Evolutionary conservation across 1,139 yeast species (phyloP), one percentile per base, ranked within the genome.

Genomic region (Yamadazyma atmosphaerica): DNA sequence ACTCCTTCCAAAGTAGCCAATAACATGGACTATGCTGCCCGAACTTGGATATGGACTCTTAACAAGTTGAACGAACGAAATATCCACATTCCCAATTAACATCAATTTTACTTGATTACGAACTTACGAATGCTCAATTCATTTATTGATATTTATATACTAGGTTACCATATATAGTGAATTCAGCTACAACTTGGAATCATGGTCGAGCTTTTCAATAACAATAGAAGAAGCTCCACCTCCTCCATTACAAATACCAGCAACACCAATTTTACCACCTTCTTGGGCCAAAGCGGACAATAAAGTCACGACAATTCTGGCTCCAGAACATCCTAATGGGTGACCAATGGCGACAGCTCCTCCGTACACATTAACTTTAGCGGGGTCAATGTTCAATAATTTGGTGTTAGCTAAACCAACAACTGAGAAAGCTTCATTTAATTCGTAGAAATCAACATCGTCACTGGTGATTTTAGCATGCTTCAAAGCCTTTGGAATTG

Each of bases 331-430:
- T 44, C 98, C 98, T 57, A 92, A 78, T 56, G 98, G 98, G 64
- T 92, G 98, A 37, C 98, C 98, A 52, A 92, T 63, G 35, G 97
- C 98, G 46, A 92, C 98, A 31, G 98, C 98, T 65, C 98, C 98
- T 65, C 98, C 98, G 64, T 90, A 90, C 41, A 83, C 95, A 60
- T 92, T 92, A 48, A 90, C 80, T 70, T 87, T 89, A 38, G 77
- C 76, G 24, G 71, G 67, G 42, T 81, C 77, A 43, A 92, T 61
- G 50, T 72, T 72, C 50, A 87, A 76, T 47, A 88, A 68, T 72
- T 87, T 81, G 47, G 89, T 72, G 69, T 89, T 90, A 46, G 96
- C 96, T 50, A 89, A 62, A 44, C 98, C 98, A 45, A 92, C 98
- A 41, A 89, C 98, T 13, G 96, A 79, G 70, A 92, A 92, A 18